Evolutionary conservation across 768 basidiomycete genomes (phyloP).

Genomic region (Pleurotus tuber-regium): DNA sequence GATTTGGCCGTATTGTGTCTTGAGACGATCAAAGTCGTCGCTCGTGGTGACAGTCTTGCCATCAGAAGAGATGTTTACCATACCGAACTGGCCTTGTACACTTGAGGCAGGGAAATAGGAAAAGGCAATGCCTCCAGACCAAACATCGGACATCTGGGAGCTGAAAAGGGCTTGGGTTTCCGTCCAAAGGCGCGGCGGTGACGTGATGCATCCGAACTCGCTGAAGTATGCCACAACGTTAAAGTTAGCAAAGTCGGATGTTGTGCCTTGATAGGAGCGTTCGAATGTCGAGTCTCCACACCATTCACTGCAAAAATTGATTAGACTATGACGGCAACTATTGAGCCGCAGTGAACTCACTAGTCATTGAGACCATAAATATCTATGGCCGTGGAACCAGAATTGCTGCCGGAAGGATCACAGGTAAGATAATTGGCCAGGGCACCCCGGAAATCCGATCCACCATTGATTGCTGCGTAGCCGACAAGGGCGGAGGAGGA

Average conservation of each 20-base stretch:
- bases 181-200: slow-evolving; percentile 69
- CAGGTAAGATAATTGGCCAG: slow-evolving; percentile 83
- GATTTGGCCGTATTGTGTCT: slow-evolving; percentile 56
- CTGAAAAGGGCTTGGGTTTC: slow-evolving; percentile 76
- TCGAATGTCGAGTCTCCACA: slow-evolving; percentile 68
- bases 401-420: slow-evolving; percentile 51
- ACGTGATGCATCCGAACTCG: slow-evolving; percentile 76
- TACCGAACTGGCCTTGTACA: slow-evolving; percentile 74
- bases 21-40: slow-evolving; percentile 66
- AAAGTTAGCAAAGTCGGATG: slow-evolving; percentile 55
- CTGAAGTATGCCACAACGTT: slow-evolving; percentile 89
- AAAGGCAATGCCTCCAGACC: slow-evolving; percentile 89
- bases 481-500: slow-evolving; percentile 68
- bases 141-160: slow-evolving; percentile 68
- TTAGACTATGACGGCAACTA: slow-evolving; percentile 6
- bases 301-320: slow-evolving; percentile 59
- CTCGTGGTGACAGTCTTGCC: slow-evolving; percentile 63
- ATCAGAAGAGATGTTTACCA: slow-evolving; percentile 74
- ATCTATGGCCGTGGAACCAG: slow-evolving; percentile 68
- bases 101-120: slow-evolving; percentile 86
- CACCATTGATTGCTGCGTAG: slow-evolving; percentile 83
- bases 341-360: slow-evolving; percentile 39
- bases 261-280: slow-evolving; percentile 52
- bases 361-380: slow-evolving; percentile 87
- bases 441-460: slow-evolving; percentile 54